Base-by-base conservation (phyloP, 805 yeast species). In the Ogataea kodamae region DNA sequence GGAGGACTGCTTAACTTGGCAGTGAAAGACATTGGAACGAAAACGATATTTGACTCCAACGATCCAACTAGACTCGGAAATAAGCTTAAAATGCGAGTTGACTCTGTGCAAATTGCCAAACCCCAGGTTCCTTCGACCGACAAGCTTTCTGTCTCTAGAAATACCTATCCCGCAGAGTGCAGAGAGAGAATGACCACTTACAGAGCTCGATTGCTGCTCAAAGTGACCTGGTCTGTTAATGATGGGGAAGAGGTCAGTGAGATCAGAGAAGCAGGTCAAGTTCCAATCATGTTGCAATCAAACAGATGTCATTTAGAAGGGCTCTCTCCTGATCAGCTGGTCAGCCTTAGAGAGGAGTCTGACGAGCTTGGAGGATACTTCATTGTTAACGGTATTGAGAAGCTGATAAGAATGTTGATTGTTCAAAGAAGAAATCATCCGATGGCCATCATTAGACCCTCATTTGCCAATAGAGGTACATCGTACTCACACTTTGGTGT, bases 401-500 rank as follows among this genome's bases (percentile, higher is more conserved):
- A 92, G 64, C 71, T 92, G 52, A 78, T 92, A 52, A 85, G 98
- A 66, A 87, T 92, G 97, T 76, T 92, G 61, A 87, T 92, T 68
- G 97, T 92, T 12, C 98, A 90, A 65, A 81, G 97, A 61, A 76
- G 98, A 63, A 92, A 92, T 60, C 97, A 89, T 57, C 95, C 97
- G 15, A 87, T 92, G 96, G 97, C 97, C 9, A 78, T 92, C 52
- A 81, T 88, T 40, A 86, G 98, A 67, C 94, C 96, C 20, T 84
- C 95, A 8, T 92, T 90, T 55, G 81, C 81, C 31, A 88, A 88
- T 65, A 81, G 98, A 72, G 98, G 98, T 54, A 82, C 90, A 5
- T 64, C 86, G 6, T 92, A 92, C 64, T 69, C 96, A 24, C 78
- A 79, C 40, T 92, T 64, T 49, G 98, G 98, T 79, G 78, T 92